These are phyloP conservation scores for Xylaria hypoxylon DNA, from an alignment of 2,329 filamentous ascomycete genomes.

Conservation along the genomic window DNA sequence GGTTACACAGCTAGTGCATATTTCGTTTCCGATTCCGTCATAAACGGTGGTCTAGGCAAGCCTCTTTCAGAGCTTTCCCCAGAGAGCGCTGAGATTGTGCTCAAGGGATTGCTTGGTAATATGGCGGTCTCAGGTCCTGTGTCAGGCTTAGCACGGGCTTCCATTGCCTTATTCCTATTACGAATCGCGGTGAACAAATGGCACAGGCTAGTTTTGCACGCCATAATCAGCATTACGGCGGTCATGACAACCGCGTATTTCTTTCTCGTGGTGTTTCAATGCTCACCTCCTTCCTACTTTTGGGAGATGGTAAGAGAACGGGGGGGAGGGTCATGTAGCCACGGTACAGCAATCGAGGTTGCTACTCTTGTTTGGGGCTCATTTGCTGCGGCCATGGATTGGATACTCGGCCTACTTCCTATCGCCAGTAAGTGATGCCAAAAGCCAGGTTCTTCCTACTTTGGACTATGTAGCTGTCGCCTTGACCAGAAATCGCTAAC, in stretches of 20 bases:
- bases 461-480: background rate
- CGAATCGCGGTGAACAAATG: slow-evolving; percentile 53
- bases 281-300: slow-evolving; percentile 61
- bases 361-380: slow-evolving; percentile 61
- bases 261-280: slow-evolving; percentile 63
- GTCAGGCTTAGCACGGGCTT: slow-evolving; percentile 55
- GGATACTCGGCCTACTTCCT: slow-evolving; percentile 62
- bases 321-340: slow-evolving; percentile 55
- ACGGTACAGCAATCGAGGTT: slow-evolving; percentile 54
- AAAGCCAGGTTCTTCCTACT: slow-evolving; percentile 2
- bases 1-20: slow-evolving; percentile 51
- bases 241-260: slow-evolving; percentile 55
- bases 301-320: slow-evolving; percentile 57
- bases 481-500: slow-evolving; percentile 14
- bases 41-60: slow-evolving; percentile 48
- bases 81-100: slow-evolving; percentile 45
- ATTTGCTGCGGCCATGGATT: slow-evolving; percentile 60
- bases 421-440: slow-evolving; percentile 51
- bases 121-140: slow-evolving; percentile 57
- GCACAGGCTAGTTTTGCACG: slow-evolving; percentile 53
- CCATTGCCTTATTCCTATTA: slow-evolving; percentile 57
- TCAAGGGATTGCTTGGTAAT: slow-evolving; percentile 55
- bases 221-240: slow-evolving; percentile 53
- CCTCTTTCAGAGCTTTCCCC: slow-evolving; percentile 40
- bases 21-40: slow-evolving; percentile 52